Conservation (phyloP, 495 filamentous ascomycete species). For the Beverwykella pulmonaria region DNA sequence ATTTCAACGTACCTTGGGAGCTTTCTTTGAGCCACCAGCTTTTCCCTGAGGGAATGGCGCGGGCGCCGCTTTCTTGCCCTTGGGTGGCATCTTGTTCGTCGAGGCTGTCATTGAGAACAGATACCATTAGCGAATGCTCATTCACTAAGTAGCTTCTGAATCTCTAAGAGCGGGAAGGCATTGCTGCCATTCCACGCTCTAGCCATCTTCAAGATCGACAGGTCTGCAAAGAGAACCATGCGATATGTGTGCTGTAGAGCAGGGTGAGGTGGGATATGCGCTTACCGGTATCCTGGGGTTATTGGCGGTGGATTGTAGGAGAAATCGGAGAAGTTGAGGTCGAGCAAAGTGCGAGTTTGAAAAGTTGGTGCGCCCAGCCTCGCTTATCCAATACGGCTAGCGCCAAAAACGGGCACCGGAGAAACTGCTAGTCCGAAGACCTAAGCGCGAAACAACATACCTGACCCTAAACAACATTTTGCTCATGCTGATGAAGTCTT, state of each 20-base stretch:
- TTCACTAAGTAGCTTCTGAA: constrained; percentile 69
- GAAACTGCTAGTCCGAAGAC: not conserved
- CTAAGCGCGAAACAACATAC: not conserved
- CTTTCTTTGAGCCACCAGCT: constrained; percentile 87
- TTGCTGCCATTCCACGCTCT: constrained; percentile 70
- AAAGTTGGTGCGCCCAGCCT: not conserved
- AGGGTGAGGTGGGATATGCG: constrained; percentile 6
- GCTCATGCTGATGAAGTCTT: not conserved
- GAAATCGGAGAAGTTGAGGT: constrained; percentile 10
- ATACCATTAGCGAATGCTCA: constrained; percentile 83
- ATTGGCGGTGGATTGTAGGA: constrained; percentile 22
- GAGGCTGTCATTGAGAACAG: constrained; percentile 99
- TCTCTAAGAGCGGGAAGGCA: constrained; percentile 73
- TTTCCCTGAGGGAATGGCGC: constrained; percentile 94
- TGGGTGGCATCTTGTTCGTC: constrained; percentile 61
- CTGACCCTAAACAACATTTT: not conserved
- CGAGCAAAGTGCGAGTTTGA: not conserved
- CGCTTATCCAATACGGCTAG: constrained; percentile 3
- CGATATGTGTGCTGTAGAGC: constrained; percentile 23
- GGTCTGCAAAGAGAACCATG: constrained; percentile 47
- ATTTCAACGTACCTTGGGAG: constrained; percentile 65
- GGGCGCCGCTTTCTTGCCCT: constrained; percentile 79
- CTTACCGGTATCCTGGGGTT: constrained; percentile 24
- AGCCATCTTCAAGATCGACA: constrained; percentile 78
- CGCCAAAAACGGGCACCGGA: not conserved